Conservation (phyloP, 2,329 filamentous ascomycete species). For the Elsinoe ampelina region DNA sequence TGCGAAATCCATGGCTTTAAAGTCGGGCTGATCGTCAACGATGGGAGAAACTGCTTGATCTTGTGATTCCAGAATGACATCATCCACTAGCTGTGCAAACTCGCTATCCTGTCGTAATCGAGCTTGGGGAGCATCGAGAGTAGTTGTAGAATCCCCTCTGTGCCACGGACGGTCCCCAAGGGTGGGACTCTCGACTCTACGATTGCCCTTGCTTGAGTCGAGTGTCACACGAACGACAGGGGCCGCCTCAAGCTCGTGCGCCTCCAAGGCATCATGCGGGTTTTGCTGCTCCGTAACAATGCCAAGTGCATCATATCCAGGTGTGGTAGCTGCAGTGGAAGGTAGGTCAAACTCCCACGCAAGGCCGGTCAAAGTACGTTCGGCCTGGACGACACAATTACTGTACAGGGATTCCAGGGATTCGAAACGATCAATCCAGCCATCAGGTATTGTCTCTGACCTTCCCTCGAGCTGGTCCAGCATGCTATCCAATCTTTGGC, state of each 20-base stretch:
- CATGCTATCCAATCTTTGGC: conserved; percentile 69
- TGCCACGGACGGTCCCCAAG: conserved; percentile 4
- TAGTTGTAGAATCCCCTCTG: conserved; percentile 6
- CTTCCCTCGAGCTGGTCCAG: conserved; percentile 78
- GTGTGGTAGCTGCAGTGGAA: neutral
- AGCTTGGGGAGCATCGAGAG: neutral
- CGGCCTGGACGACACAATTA: conserved; percentile 71
- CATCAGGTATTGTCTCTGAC: conserved; percentile 72
- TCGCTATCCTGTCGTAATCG: conserved; percentile 5
- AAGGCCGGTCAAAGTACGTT: conserved; percentile 39
- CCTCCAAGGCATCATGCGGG: neutral
- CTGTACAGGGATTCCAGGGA: conserved; percentile 65
- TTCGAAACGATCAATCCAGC: conserved; percentile 84
- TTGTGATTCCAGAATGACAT: conserved; percentile 20
- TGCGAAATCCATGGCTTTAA: conserved; percentile 7
- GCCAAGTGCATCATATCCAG: conserved; percentile 8
- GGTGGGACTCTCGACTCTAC: conserved; percentile 12
- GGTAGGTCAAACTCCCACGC: conserved; percentile 12
- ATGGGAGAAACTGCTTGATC: conserved; percentile 19
- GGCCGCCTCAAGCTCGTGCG: conserved; percentile 1
- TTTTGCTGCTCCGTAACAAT: neutral
- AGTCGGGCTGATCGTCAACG: neutral
- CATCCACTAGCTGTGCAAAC: conserved; percentile 2
- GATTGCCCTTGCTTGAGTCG: conserved; percentile 3
- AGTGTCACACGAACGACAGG: neutral